These are phyloP conservation scores for Bolboschoenus planiculmis DNA, from an alignment of 176 grass and related monocot genomes.

Conservation along the genomic window DNA sequence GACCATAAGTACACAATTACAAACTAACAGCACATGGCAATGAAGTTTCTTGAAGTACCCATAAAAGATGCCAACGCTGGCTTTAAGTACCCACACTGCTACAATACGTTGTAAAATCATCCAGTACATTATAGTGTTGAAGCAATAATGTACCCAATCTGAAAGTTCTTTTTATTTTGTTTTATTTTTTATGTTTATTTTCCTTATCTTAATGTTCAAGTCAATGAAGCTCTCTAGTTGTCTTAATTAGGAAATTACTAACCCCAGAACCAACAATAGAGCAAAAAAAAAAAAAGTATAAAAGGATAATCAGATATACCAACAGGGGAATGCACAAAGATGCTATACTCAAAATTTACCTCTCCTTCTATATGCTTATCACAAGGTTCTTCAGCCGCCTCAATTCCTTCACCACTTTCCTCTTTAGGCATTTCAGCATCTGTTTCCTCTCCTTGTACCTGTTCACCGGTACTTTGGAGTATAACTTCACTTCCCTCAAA, in stretches of 20 bases:
- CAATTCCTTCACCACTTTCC: background rate
- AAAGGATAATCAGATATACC: background rate
- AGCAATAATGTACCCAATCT: background rate
- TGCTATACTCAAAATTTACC: background rate
- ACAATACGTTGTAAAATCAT: background rate
- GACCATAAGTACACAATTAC: background rate
- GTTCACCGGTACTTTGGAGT: background rate
- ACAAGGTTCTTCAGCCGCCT: background rate
- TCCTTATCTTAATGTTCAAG: background rate
- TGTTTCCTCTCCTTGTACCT: background rate
- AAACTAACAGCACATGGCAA: background rate
- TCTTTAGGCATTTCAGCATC: slow-evolving; percentile 1
- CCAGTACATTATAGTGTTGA: background rate
- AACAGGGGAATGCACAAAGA: background rate
- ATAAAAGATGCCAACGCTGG: background rate
- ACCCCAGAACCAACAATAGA: background rate
- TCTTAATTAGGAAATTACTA: background rate
- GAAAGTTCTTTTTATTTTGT: background rate
- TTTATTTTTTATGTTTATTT: background rate
- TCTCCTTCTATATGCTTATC: slow-evolving; percentile 10
- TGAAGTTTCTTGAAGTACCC: background rate
- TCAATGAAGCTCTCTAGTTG: background rate
- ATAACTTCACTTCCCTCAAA: background rate
- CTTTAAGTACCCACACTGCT: background rate
- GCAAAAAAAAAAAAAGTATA: background rate